Percentiles rank a stretch among this genome's conserved stretches.
phyloP scores from a whole-genome alignment of 805 yeast genomes.

The Hemisphaericaspora nanyangensis region DNA sequence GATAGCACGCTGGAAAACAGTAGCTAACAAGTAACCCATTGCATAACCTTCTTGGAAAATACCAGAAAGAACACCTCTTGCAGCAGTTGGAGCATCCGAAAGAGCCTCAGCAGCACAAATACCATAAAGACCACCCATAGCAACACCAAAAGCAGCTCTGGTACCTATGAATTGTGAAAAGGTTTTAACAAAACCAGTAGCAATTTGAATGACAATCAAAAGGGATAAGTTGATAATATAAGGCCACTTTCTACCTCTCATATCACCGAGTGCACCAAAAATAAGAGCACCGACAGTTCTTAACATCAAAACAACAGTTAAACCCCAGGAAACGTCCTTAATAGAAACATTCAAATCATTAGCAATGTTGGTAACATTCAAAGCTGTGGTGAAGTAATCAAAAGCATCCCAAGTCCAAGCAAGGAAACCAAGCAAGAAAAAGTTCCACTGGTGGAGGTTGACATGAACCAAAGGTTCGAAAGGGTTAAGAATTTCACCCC shows the following conservation, averaged over 20 bases:
- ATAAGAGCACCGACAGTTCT: slow-evolving; percentile 66
- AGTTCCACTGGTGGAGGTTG: slow-evolving; percentile 46
- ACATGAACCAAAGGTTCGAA: slow-evolving; percentile 35
- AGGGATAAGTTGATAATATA: slow-evolving; percentile 45
- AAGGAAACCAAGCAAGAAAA: slow-evolving; percentile 52
- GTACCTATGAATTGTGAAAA: slow-evolving; percentile 55
- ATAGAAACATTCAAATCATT: slow-evolving; percentile 38
- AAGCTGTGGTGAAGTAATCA: slow-evolving; percentile 62
- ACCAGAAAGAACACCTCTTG: slow-evolving; percentile 64
- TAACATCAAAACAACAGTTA: slow-evolving; percentile 66
- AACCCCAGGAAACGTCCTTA: slow-evolving; percentile 63
- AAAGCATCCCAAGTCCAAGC: slow-evolving; percentile 74
- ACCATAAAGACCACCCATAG: slow-evolving; percentile 71
- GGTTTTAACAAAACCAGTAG: slow-evolving; percentile 60
- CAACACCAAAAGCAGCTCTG: slow-evolving; percentile 61
- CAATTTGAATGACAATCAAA: slow-evolving; percentile 55
- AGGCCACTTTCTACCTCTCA: slow-evolving; percentile 63
- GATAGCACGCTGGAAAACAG: slow-evolving; percentile 61
- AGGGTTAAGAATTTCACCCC: slow-evolving; percentile 43
- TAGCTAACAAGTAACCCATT: slow-evolving; percentile 62
- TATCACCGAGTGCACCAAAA: slow-evolving; percentile 60
- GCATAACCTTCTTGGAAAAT: slow-evolving; percentile 55
- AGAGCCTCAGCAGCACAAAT: slow-evolving; percentile 62
- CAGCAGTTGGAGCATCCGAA: slow-evolving; percentile 56
- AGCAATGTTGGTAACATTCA: slow-evolving; percentile 51